Percentiles rank a stretch among this genome's conserved stretches.
Evolutionary conservation across 2,329 filamentous ascomycete species (phyloP).

Genomic region (Trichothecium roseum): DNA sequence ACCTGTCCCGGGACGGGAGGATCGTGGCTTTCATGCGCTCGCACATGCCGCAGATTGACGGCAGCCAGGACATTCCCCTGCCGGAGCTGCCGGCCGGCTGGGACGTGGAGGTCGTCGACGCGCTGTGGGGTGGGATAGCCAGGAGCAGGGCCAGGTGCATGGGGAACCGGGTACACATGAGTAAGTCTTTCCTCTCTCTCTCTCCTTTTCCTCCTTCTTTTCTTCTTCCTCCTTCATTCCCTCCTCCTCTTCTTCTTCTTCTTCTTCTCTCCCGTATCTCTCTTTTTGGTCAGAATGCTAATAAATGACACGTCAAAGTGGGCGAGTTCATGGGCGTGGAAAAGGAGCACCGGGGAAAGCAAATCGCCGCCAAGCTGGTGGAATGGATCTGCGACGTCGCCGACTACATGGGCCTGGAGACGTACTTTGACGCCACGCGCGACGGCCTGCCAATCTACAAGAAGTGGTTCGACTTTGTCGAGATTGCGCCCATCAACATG

Average conservation of each 20-base stretch:
- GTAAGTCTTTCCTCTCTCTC: no score
- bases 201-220: no score
- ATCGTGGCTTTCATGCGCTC: neutral
- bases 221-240: no score
- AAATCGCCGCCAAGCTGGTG: neutral
- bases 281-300: no score
- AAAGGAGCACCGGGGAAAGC: neutral
- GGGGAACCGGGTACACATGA: no score
- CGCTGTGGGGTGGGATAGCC: no score
- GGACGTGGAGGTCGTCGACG: no score
- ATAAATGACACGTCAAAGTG: no score
- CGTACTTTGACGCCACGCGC: neutral
- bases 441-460: slow-evolving; percentile 1
- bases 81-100: no score
- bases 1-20: neutral
- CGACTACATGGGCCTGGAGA: neutral
- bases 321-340: neutral
- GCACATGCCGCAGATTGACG: slow-evolving; percentile 2
- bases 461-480: neutral
- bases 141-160: no score
- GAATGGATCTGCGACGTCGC: neutral
- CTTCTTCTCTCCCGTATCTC: no score
- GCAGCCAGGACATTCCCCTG: slow-evolving; percentile 2
- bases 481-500: neutral
- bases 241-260: no score